Conservation (phyloP, 2,329 filamentous ascomycete genomes). For the Aspergillus flavus region DNA sequence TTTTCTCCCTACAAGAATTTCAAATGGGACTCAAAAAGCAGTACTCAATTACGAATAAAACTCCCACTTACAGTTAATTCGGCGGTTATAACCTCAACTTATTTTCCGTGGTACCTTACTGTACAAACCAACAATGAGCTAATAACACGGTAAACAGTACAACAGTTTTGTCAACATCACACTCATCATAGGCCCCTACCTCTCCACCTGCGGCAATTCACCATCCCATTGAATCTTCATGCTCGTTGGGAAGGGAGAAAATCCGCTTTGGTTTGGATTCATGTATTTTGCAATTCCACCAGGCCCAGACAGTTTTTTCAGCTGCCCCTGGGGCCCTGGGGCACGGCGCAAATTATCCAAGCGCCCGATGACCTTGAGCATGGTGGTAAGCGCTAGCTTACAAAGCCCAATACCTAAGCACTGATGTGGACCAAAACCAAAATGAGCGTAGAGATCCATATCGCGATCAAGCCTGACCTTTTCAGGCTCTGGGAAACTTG, state of each 20-base stretch:
- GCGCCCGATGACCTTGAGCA: slow-evolving; percentile 45
- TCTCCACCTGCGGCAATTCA: slow-evolving; percentile 28
- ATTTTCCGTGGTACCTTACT: background rate
- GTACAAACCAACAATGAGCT: background rate
- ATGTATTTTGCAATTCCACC: slow-evolving; percentile 49
- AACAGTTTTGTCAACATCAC: background rate
- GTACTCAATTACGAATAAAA: background rate
- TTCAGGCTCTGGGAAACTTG: slow-evolving; percentile 42
- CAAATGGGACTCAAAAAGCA: background rate
- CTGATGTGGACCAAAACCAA: slow-evolving; percentile 64
- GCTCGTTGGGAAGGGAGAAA: slow-evolving; percentile 46
- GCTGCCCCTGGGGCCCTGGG: slow-evolving; percentile 42
- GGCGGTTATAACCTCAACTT: background rate
- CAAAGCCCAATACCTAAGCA: slow-evolving; percentile 56
- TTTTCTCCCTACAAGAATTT: background rate
- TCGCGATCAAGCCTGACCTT: slow-evolving; percentile 64
- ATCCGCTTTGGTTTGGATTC: slow-evolving; percentile 45
- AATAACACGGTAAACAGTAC: background rate
- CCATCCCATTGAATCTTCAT: slow-evolving; percentile 51
- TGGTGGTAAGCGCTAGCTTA: slow-evolving; percentile 39
- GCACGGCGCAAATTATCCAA: slow-evolving; percentile 46
- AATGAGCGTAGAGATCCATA: slow-evolving; percentile 65
- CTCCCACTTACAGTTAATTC: background rate
- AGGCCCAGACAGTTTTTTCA: slow-evolving; percentile 43
- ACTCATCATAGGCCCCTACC: background rate